Evolutionary conservation across 495 filamentous ascomycete genomes (phyloP).

Genomic region (Annulohypoxylon stygium): DNA sequence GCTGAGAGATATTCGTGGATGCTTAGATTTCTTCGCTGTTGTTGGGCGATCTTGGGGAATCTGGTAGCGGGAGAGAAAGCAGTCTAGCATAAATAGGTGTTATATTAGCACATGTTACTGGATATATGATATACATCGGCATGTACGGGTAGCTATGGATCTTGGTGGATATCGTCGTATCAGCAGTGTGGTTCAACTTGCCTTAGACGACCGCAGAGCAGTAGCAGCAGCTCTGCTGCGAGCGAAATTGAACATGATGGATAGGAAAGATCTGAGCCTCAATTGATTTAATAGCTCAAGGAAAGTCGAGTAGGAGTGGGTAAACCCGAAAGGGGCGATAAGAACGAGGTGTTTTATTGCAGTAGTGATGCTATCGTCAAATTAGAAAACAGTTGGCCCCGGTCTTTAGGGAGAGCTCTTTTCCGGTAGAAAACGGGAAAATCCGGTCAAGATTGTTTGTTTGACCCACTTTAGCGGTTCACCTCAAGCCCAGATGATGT

Average conservation of each 20-base stretch:
- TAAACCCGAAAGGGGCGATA: constrained; percentile 16
- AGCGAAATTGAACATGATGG: constrained; percentile 62
- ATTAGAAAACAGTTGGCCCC: constrained; percentile 41
- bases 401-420: constrained; percentile 42
- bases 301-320: constrained; percentile 31
- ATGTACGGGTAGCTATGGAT: neutral
- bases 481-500: constrained; percentile 35
- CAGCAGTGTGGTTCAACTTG: constrained; percentile 38
- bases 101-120: constrained; percentile 25
- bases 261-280: constrained; percentile 21
- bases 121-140: neutral
- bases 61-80: constrained; percentile 58
- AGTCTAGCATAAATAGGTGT: constrained; percentile 20
- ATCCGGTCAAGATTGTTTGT: constrained; percentile 33
- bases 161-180: constrained; percentile 18
- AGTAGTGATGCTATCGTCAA: constrained; percentile 44
- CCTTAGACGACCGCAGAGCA: constrained; percentile 63
- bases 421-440: constrained; percentile 45
- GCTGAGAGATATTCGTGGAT: constrained; percentile 98
- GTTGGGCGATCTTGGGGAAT: constrained; percentile 60
- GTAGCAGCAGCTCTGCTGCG: constrained; percentile 63
- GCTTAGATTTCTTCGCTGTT: constrained; percentile 87
- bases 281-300: constrained; percentile 40
- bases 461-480: constrained; percentile 39
- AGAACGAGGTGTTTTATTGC: constrained; percentile 37